These are phyloP conservation scores for Ceriops zippeliana DNA, from an alignment of 345 rosid species.

Conservation along the genomic window DNA sequence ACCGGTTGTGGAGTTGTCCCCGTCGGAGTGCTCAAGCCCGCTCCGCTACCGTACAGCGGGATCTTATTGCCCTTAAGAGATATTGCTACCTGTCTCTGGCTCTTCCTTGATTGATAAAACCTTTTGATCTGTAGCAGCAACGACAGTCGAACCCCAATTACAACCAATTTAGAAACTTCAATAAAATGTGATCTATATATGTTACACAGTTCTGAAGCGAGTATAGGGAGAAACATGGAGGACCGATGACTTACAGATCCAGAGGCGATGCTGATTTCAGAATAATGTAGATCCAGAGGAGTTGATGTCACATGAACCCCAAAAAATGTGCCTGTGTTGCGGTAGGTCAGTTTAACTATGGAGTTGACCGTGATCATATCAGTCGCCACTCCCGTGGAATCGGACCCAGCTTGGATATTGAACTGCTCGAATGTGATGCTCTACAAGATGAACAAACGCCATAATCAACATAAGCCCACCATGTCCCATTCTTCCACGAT, in stretches of 20 bases:
- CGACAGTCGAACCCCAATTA: neutral
- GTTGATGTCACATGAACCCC: conserved; percentile 85
- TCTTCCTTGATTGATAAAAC: conserved; percentile 80
- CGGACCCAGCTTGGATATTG: conserved; percentile 90
- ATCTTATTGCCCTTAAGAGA: conserved; percentile 60
- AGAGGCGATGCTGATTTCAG: conserved; percentile 62
- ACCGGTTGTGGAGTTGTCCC: conserved; percentile 53
- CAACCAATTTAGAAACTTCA: neutral
- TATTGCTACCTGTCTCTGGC: conserved; percentile 54
- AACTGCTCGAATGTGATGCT: conserved; percentile 72
- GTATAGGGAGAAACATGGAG: neutral
- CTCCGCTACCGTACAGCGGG: conserved; percentile 86
- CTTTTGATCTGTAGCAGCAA: conserved; percentile 53
- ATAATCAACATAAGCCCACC: neutral
- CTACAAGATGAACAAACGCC: conserved; percentile 29
- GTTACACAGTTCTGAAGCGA: too few relatives aligned
- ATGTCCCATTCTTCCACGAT: too few relatives aligned
- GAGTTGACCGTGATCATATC: conserved; percentile 86
- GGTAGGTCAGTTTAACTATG: conserved; percentile 63
- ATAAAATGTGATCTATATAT: too few relatives aligned
- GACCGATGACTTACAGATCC: conserved; percentile 55
- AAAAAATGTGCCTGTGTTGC: conserved; percentile 88
- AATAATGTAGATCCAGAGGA: conserved; percentile 65
- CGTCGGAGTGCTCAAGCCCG: conserved; percentile 57
- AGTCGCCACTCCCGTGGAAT: conserved; percentile 78